These are phyloP conservation scores for Magnusiomyces suaveolens DNA, from an alignment of 1,139 yeast genomes.

Conservation along the genomic window DNA sequence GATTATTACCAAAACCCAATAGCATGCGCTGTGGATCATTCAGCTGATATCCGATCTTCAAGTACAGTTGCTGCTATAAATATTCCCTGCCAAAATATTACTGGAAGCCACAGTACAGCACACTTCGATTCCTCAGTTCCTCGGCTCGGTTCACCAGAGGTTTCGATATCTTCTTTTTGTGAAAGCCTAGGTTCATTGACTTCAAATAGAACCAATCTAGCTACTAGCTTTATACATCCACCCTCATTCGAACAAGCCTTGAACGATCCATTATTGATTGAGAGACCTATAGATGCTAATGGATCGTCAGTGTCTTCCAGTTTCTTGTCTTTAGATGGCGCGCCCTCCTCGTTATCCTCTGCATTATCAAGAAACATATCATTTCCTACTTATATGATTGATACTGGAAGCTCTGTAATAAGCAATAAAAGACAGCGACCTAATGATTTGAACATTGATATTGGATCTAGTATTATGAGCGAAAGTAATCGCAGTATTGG, in stretches of 20 bases:
- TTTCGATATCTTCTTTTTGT: background rate
- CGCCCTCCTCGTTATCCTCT: background rate
- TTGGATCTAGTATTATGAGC: background rate
- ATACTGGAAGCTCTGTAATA: background rate
- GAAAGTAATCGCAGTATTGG: too few relatives aligned
- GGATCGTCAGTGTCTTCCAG: background rate
- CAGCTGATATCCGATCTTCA: background rate
- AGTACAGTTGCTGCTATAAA: background rate
- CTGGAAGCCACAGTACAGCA: background rate
- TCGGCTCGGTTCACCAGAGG: background rate
- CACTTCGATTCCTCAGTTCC: background rate
- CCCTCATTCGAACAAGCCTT: slow-evolving; percentile 1
- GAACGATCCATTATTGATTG: background rate
- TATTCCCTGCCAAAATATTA: background rate
- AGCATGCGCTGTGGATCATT: background rate
- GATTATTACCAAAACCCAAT: background rate
- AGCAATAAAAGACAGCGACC: background rate
- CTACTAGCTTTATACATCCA: background rate
- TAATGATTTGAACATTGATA: background rate
- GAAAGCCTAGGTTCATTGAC: background rate
- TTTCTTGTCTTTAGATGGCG: background rate
- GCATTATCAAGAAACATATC: background rate
- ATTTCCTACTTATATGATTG: background rate
- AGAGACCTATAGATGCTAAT: background rate
- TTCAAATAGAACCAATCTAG: background rate